phyloP scores from a whole-genome alignment of 176 grass and related monocot genomes.

The Lolium multiflorum region DNA sequence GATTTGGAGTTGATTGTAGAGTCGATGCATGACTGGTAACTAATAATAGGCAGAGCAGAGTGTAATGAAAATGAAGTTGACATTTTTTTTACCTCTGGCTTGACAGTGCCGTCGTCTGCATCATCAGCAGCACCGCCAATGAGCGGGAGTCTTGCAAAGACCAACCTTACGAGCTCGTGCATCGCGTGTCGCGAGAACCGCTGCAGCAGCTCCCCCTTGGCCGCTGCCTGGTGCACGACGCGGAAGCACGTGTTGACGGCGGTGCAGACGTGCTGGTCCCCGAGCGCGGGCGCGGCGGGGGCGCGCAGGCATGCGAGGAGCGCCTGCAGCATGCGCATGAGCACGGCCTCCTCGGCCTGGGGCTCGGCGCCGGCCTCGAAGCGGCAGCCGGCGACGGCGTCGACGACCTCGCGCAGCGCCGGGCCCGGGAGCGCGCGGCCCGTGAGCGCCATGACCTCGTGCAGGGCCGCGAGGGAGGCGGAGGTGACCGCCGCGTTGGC shows the following conservation, averaged over 20 bases:
- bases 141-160: slow-evolving; percentile 68
- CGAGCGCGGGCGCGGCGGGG: slow-evolving; percentile 54
- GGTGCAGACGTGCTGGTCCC: slow-evolving; percentile 94
- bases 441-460: slow-evolving; percentile 70
- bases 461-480: slow-evolving; percentile 70
- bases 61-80: not conserved
- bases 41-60: slow-evolving; percentile 39
- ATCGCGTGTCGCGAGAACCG: slow-evolving; percentile 78
- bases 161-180: slow-evolving; percentile 69
- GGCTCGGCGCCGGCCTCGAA: slow-evolving; percentile 77
- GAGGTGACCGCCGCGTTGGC: slow-evolving; percentile 78
- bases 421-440: slow-evolving; percentile 46
- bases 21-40: slow-evolving; percentile 21
- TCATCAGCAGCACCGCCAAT: slow-evolving; percentile 38
- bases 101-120: slow-evolving; percentile 36
- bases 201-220: slow-evolving; percentile 89
- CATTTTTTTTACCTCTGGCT: slow-evolving; percentile 59
- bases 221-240: slow-evolving; percentile 75
- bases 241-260: slow-evolving; percentile 93
- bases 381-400: slow-evolving; percentile 78
- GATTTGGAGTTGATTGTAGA: not conserved
- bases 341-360: slow-evolving; percentile 74
- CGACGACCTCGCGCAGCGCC: slow-evolving; percentile 77
- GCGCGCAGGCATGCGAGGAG: slow-evolving; percentile 80
- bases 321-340: slow-evolving; percentile 83